Base-by-base conservation (phyloP, 257 asterid genomes). In the Nicotiana knightiana region DNA sequence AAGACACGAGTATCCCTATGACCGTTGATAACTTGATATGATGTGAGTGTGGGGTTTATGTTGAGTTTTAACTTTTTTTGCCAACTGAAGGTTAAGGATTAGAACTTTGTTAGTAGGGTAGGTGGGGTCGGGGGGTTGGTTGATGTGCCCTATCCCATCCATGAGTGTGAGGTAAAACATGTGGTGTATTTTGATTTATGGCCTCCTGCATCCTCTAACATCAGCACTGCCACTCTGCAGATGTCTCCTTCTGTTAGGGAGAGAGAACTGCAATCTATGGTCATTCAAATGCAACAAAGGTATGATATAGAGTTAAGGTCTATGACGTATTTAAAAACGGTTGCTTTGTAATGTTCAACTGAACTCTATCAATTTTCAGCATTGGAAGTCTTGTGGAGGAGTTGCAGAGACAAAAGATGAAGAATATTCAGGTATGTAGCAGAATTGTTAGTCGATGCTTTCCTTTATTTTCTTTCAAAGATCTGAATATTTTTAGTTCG, bases 251-350 rank as follows among this genome's bases (percentile, higher is more conserved):
- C 91, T 57, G 55, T 55, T 46, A 90, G 86, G 89, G 98, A 96
- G 87, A 90, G 87, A 68, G 97, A 96, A 79, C 86, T 94, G 86
- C 98, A 94, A 59, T 83, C 93, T 62, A 95, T 87, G 90, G 93
- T 89, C 90, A 88, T 92, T 85, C 97, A 93, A 81, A 85, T 94
- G 95, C 99, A 94, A 82, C 97, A 94, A 83, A 90, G 98, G 99
- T 96, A 91, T 24, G 80, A 16, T 75, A 75, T 51, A 0, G 58
- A 53, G 58, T 15, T 43, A 15, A 13, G 58, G 58, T 51, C 80
- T 18, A 26, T 3, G 46, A 75, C 46, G 28, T 48, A 75, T 75
- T 75, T 51, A 58, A 75, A 75, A 10, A 28, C 26, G 63, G 16
- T 16, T 75, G 26, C 80, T 75, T 43, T 75, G 71, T 77, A 59